Evolutionary conservation across 139 green algal species (phyloP), one percentile per base, ranked within the genome.

Genomic region (Chlamydomonas sp.): DNA sequence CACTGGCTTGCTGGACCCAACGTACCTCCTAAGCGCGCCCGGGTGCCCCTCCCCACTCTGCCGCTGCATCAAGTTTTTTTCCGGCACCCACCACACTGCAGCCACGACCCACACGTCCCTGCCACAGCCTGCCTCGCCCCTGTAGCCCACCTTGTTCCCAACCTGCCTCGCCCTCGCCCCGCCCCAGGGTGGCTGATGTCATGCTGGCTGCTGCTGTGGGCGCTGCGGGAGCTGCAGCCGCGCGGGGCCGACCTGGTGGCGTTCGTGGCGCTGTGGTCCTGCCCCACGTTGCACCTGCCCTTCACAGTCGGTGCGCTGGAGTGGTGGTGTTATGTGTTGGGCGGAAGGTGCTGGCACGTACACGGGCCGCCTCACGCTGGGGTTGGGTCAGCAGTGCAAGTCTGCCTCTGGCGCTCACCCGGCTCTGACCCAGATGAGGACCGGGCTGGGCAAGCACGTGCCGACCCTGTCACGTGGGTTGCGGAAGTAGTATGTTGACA

Each of bases 271-370:
- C 17, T 88, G 84, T 88, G 84, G 84, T 62, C 83, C 3, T 83
- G 63, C 63, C 84, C 84, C 20, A 77, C 75, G 17, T 12, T 88
- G 5, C 84, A 88, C 84, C 75, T 88, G 75, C 84, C 84, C 17
- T 88, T 88, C 63, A 88, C 84, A 58, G 84, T 88, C 20, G 84
- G 83, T 87, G 73, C 3, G 81, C 16, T 8, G 64, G 64, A 12
- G 9, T 69, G 64, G 8, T 9, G 64, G 64, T 69, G 64, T 69
- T 9, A 69, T 9, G 9, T 9, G 64, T 9, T 9, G 64, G 10
- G 64, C 8, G 64, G 64, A 12, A 16, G 64, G 64, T 9, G 64
- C 64, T 16, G 64, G 64, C 64, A 12, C 64, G 10, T 12, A 69
- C 64, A 9, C 9, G 64, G 64, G 10, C 10, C 64, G 10, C 64